Evolutionary conservation across 305 asterid species (phyloP), one percentile per base, ranked within the genome.

Genomic region (Solanum hybrid): DNA sequence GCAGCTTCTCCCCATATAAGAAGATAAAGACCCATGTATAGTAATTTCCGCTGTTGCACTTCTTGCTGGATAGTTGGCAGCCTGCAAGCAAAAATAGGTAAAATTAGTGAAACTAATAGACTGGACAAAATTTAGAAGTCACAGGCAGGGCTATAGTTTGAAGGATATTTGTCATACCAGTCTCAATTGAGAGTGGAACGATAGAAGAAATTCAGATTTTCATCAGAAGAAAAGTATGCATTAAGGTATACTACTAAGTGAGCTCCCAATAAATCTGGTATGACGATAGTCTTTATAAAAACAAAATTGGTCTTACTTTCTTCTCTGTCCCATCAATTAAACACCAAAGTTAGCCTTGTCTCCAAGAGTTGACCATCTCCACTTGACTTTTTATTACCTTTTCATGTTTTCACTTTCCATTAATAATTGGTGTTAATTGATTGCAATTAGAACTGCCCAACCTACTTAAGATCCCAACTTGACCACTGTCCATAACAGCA

Each of bases 1-100:
- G 99, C 99, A 92, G 99, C 98, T 92, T 97, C 99, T 81, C 99
- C 99, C 99, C 99, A 97, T 71, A 97, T 97, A 92, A 97, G 98
- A 93, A 97, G 99, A 95, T 97, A 97, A 67, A 97, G 94, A 76
- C 99, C 98, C 96, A 97, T 97, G 90, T 97, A 97, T 42, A 97
- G 92, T 92, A 97, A 93, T 94, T 97, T 97, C 88, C 99, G 91
- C 92, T 97, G 99, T 95, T 97, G 98, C 92, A 97, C 97, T 95
- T 97, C 99, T 91, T 97, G 99, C 92, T 97, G 99, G 93, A 97
- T 97, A 35, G 97, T 95, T 13, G 99, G 99, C 95, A 97, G 92
- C 99, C 99, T 97, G 92, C 89, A 90, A 88, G 37, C 88, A 73
- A 35, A 90, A 90, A 39, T 28, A 81, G 42, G 78, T 75, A 24